A percentile compares a stretch with the other conserved stretches of the same genome.
These are phyloP conservation scores for Nakataea oryzae DNA, from an alignment of 2,329 filamentous ascomycete species.

Conservation along the genomic window DNA sequence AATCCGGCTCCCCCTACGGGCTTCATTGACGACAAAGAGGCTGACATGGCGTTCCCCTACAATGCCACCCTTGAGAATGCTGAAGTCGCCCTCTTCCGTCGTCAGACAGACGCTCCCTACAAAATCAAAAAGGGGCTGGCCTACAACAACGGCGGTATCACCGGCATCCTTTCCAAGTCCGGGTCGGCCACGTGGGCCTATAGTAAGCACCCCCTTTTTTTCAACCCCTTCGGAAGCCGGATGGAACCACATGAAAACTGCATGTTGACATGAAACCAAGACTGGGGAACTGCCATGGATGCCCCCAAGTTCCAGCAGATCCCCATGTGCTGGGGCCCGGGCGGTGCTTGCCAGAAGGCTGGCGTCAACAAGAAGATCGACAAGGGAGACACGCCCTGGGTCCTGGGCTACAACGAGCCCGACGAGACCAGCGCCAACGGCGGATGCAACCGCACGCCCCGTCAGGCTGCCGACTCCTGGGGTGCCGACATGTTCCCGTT, in stretches of 20 bases:
- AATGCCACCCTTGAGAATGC: not conserved
- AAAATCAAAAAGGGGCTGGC: conserved; percentile 9
- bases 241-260: too few relatives aligned
- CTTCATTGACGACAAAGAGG: not conserved
- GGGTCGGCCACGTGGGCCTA: conserved; percentile 8
- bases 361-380: conserved; percentile 4
- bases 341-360: not conserved
- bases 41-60: not conserved
- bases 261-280: too few relatives aligned
- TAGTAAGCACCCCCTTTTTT: too few relatives aligned
- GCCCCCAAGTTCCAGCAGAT: conserved; percentile 8
- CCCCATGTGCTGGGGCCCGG: conserved; percentile 8
- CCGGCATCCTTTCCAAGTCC: conserved; percentile 2
- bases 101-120: conserved; percentile 7
- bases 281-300: conserved; percentile 6
- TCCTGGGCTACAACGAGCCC: conserved; percentile 11
- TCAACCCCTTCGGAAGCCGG: too few relatives aligned
- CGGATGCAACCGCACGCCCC: conserved; percentile 4
- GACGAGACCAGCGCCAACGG: conserved; percentile 5
- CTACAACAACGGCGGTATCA: conserved; percentile 7
- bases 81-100: not conserved
- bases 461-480: conserved; percentile 6
- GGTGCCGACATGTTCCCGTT: conserved; percentile 8
- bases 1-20: too few relatives aligned
- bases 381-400: conserved; percentile 6